Percentiles rank a stretch among this genome's conserved stretches.
phyloP scores from a whole-genome alignment of 257 asterid species.

The Fraxinus excelsior region DNA sequence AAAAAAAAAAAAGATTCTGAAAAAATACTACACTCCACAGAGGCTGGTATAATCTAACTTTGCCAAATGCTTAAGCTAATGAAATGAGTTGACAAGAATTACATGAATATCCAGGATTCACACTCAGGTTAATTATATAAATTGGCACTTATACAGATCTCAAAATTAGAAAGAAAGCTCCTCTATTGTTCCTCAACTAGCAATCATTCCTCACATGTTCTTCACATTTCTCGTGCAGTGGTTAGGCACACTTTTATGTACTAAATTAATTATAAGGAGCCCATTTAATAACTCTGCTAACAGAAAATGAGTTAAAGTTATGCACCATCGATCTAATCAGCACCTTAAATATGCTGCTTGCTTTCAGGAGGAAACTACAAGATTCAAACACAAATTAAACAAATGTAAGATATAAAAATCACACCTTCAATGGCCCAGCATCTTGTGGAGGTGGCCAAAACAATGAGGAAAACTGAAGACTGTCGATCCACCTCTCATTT shows the following conservation, averaged over 20 bases:
- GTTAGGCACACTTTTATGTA: background rate
- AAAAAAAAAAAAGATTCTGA: background rate
- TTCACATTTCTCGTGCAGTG: background rate
- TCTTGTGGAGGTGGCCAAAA: slow-evolving; percentile 97
- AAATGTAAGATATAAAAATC: slow-evolving; percentile 6
- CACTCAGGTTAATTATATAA: too few relatives aligned
- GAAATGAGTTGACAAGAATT: background rate
- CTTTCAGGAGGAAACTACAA: background rate
- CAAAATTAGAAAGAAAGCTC: too few relatives aligned
- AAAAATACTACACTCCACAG: background rate
- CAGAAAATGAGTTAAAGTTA: background rate
- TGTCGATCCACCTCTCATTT: slow-evolving; percentile 86
- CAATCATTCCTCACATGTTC: too few relatives aligned
- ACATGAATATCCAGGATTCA: background rate
- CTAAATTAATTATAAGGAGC: background rate
- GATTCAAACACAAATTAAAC: background rate
- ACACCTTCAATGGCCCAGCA: slow-evolving; percentile 80
- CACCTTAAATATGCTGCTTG: background rate
- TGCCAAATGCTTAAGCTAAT: background rate
- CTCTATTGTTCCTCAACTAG: too few relatives aligned
- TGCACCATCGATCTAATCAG: background rate
- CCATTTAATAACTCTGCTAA: background rate
- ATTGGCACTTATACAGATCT: too few relatives aligned
- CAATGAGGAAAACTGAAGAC: slow-evolving; percentile 87
- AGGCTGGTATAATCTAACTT: background rate